phyloP scores from a whole-genome alignment of 208 protist genomes.

The Trichomonas vaginalis region DNA sequence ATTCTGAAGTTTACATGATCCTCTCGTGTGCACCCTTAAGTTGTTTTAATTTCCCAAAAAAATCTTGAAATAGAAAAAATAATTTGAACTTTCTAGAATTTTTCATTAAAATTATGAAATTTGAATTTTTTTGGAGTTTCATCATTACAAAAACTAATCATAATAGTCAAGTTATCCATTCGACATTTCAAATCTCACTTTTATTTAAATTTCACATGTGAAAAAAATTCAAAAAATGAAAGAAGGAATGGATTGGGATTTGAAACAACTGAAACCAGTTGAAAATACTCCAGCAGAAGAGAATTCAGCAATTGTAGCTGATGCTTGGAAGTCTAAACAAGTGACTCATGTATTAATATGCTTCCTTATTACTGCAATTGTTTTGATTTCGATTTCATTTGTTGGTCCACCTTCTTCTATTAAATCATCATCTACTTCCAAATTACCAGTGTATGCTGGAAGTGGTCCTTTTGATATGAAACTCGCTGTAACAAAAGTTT shows the following conservation, averaged over 20 bases:
- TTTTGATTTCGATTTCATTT: neutral
- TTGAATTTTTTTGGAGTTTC: too few species aligned
- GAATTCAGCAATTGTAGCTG: neutral
- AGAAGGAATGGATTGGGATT: neutral
- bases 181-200: too few species aligned
- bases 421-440: neutral
- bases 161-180: too few species aligned
- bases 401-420: neutral
- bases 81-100: too few species aligned
- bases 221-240: too few species aligned
- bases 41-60: too few species aligned
- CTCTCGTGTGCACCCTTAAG: too few species aligned
- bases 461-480: neutral
- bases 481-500: neutral
- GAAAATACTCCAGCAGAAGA: neutral
- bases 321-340: neutral
- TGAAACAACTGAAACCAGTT: neutral
- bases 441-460: neutral
- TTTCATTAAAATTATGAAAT: too few species aligned
- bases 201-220: too few species aligned
- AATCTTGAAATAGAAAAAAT: too few species aligned
- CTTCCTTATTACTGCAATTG: neutral
- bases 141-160: too few species aligned
- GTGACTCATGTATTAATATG: neutral
- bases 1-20: too few species aligned